Evolutionary conservation across 116 monocot species (phyloP).

Genomic region (Phalaenopsis hybrid): DNA sequence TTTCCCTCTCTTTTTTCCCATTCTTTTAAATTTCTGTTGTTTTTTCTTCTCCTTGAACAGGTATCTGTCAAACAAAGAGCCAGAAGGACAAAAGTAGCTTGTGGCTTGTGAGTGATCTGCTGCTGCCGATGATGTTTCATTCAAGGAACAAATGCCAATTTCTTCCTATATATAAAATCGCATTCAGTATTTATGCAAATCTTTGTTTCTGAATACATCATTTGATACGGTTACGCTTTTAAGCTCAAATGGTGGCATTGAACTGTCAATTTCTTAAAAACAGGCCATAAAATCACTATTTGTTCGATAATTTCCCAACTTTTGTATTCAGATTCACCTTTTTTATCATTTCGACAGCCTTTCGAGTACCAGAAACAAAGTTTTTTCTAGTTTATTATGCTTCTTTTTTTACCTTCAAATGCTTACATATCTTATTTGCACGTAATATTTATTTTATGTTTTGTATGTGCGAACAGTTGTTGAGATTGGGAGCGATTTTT

Average conservation of each 20-base stretch:
- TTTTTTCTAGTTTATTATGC: too few species aligned
- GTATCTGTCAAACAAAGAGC: not conserved
- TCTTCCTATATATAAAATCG: not conserved
- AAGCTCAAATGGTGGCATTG: not conserved
- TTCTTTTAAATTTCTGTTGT: not conserved
- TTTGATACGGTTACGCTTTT: not conserved
- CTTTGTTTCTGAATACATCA: not conserved
- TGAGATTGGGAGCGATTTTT: too few species aligned
- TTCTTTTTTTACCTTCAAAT: too few species aligned
- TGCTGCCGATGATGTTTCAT: not conserved
- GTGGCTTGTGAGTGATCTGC: not conserved
- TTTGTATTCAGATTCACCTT: too few species aligned
- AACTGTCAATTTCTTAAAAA: not conserved
- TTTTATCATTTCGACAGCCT: too few species aligned
- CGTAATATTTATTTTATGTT: too few species aligned
- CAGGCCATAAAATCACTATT: not conserved
- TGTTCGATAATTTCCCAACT: not conserved
- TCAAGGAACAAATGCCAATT: not conserved
- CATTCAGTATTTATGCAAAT: not conserved
- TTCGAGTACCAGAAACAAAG: too few species aligned
- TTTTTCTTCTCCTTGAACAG: not conserved
- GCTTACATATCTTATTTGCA: too few species aligned
- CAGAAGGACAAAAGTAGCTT: not conserved
- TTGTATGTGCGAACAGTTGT: too few species aligned
- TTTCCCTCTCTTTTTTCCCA: too few species aligned